Conservation (phyloP, 108 stramenopile genomes). For the Cyclostephanos tholiformis region DNA sequence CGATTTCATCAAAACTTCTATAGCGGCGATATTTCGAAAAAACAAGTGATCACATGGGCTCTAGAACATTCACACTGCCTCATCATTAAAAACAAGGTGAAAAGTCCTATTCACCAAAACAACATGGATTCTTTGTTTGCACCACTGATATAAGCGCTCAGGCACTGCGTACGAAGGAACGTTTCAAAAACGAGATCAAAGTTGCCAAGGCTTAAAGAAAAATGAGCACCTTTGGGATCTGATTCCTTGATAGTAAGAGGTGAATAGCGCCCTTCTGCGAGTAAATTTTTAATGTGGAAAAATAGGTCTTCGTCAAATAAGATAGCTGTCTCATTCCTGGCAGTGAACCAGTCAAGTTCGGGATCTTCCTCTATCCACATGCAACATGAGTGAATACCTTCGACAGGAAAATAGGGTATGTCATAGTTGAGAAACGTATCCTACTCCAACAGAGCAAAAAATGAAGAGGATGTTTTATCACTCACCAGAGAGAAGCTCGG, state of each 20-base stretch:
- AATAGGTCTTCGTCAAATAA: conserved; percentile 88
- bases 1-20: no score
- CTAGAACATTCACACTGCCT: neutral
- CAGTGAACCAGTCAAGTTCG: conserved; percentile 1
- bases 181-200: conserved; percentile 78
- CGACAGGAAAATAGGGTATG: neutral
- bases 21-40: no score
- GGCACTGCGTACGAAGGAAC: conserved; percentile 82
- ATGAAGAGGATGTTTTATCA: neutral
- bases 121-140: conserved; percentile 67
- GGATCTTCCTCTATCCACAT: conserved; percentile 75
- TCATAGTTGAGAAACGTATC: neutral
- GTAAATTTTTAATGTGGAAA: conserved; percentile 65
- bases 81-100: neutral
- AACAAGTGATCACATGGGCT: conserved; percentile 3
- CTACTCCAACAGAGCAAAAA: neutral
- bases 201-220: conserved; percentile 62
- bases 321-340: conserved; percentile 58
- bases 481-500: conserved; percentile 65
- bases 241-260: conserved; percentile 48
- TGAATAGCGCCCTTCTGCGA: conserved; percentile 38
- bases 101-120: conserved; percentile 33
- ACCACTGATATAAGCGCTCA: conserved; percentile 72
- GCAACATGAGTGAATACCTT: conserved; percentile 70
- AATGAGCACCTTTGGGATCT: conserved; percentile 9